Evolutionary conservation across 2,329 filamentous ascomycete genomes (phyloP), one percentile per base, ranked within the genome.

Genomic region (Onygenales sp.): DNA sequence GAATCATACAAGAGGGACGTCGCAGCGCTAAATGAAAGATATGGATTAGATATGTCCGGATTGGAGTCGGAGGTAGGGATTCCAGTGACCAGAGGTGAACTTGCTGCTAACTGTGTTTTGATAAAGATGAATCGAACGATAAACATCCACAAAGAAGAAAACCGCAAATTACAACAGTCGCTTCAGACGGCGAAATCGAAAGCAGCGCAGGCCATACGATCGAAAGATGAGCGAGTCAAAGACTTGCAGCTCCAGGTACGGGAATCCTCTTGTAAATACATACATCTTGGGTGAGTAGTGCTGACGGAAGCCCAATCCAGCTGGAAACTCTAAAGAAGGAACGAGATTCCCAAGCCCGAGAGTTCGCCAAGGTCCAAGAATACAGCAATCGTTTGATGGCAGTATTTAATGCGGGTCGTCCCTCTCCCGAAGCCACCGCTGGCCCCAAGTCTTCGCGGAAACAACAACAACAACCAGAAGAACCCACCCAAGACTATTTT

Each of bases 311-410:
- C 36, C 36, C 13, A 39, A 39, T n/a, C 9, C 9, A 39, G 36
- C 8, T 27, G n/a, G 40, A 33, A 39, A 34, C 47, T 4, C 6
- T 33, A 33, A 17, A 43, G n/a, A 52, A 51, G 10, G 11, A 70
- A 49, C 62, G 67, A 40, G 62, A 66, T 17, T 59, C 64, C 8
- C 71, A 70, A 56, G 66, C 67, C 17, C 64, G 66, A 8, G 68
- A 71, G 52, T 70, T 70, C 37, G 67, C 65, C 1, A 67, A 70
- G 53, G 68, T 68, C 1, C 69, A 70, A 50, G 65, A 70, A 51
- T 66, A 70, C 45, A 70, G 70, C 21, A 59, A 64, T 11, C 63
- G 66, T 10, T 54, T 70, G 4, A 71, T 71, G 68, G 60, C 58
- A 13, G 67, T 71, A 21, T 52, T 55, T 27, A 42, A 34, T 6